phyloP scores from a whole-genome alignment of 2,329 filamentous ascomycete genomes.

The Elsinoe perseae region DNA sequence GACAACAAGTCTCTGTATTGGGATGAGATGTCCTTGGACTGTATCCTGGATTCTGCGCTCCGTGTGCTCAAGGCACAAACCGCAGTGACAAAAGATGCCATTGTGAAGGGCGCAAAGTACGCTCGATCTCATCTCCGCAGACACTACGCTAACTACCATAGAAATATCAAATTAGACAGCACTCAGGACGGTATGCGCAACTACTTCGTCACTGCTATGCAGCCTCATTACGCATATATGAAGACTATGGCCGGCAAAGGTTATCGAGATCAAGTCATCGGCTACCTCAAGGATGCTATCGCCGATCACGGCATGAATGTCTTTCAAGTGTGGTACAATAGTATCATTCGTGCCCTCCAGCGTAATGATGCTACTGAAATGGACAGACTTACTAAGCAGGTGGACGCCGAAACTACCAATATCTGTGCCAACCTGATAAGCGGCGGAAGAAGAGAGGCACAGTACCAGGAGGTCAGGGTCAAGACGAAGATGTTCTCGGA shows the following conservation, averaged over 20 bases:
- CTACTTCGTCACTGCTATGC: background rate
- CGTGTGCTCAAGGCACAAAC: background rate
- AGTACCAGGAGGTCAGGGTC: background rate
- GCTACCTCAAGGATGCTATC: background rate
- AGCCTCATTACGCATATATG: background rate
- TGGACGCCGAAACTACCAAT: background rate
- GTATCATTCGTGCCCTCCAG: background rate
- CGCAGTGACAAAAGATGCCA: background rate
- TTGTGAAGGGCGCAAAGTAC: background rate
- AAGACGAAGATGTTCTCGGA: background rate
- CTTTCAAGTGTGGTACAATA: background rate
- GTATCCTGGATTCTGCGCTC: background rate
- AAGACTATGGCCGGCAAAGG: background rate
- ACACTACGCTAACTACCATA: background rate
- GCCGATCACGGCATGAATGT: background rate
- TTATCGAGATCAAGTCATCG: background rate
- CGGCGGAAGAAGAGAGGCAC: background rate
- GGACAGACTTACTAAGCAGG: background rate
- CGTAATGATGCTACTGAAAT: background rate
- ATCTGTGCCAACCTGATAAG: background rate
- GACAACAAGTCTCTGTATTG: background rate
- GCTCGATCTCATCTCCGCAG: background rate
- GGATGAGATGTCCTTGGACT: background rate
- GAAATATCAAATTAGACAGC: background rate
- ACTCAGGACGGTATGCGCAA: background rate